Percentiles rank a stretch among this genome's conserved stretches.
Conservation (phyloP, 495 filamentous ascomycete genomes). For the Xylaria acuta region DNA sequence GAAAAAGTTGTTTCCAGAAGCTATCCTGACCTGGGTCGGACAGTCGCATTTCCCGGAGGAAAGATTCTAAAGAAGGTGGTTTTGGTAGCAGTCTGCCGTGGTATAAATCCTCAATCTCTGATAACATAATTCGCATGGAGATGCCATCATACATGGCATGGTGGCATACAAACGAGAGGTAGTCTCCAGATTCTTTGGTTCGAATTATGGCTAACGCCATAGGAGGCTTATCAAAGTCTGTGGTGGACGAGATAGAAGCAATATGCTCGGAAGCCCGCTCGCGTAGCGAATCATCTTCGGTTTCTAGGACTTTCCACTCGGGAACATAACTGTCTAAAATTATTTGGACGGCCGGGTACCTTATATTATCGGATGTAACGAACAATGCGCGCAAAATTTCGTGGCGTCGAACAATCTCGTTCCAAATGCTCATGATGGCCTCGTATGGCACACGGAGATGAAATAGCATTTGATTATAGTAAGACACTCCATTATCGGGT, state of each 20-base stretch:
- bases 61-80: constrained; percentile 51
- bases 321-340: constrained; percentile 49
- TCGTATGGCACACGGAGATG: constrained; percentile 33
- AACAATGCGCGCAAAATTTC: constrained; percentile 71
- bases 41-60: constrained; percentile 40
- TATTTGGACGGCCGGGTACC: constrained; percentile 64
- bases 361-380: constrained; percentile 54
- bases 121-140: constrained; percentile 67
- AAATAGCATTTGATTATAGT: constrained; percentile 55
- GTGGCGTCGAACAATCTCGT: constrained; percentile 59
- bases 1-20: constrained; percentile 68
- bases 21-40: constrained; percentile 49
- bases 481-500: constrained; percentile 37
- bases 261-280: constrained; percentile 34
- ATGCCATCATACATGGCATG: constrained; percentile 84
- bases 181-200: constrained; percentile 27
- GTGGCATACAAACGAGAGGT: constrained; percentile 70
- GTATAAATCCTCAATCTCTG: constrained; percentile 66
- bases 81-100: constrained; percentile 50
- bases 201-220: constrained; percentile 46
- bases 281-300: constrained; percentile 29
- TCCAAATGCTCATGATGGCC: constrained; percentile 54
- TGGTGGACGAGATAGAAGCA: constrained; percentile 35
- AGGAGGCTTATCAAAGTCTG: constrained; percentile 44
- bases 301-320: constrained; percentile 42